Conservation (phyloP, 164 flowering plant species). For the Vitis rotundifolia region DNA sequence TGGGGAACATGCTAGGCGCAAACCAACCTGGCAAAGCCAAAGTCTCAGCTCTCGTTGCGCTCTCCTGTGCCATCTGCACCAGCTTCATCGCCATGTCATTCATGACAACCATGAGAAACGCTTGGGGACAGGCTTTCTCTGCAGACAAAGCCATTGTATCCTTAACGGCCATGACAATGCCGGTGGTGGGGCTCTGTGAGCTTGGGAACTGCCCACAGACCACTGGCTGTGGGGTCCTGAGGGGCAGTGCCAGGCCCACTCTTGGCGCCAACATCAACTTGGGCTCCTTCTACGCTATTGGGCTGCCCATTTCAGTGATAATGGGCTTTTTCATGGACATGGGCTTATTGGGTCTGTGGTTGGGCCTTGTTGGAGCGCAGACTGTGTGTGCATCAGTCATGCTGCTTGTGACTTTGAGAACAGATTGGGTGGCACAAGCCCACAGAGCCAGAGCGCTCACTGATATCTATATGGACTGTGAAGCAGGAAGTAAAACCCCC, state of each 20-base stretch:
- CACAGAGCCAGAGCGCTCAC: slow-evolving; percentile 34
- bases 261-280: slow-evolving; percentile 54
- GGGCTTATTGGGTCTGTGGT: slow-evolving; percentile 47
- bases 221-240: slow-evolving; percentile 58
- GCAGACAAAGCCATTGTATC: slow-evolving; percentile 33
- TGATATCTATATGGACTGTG: slow-evolving; percentile 3
- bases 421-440: slow-evolving; percentile 41
- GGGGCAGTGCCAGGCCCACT: slow-evolving; percentile 66
- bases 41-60: slow-evolving; percentile 30
- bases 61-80: slow-evolving; percentile 33
- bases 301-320: slow-evolving; percentile 52
- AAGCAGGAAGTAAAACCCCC: background rate
- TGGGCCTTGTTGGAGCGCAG: slow-evolving; percentile 47
- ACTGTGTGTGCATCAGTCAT: slow-evolving; percentile 29
- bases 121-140: slow-evolving; percentile 59
- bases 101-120: slow-evolving; percentile 26
- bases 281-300: slow-evolving; percentile 62
- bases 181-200: slow-evolving; percentile 67
- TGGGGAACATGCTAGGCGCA: slow-evolving; percentile 69
- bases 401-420: slow-evolving; percentile 24
- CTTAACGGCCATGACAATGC: slow-evolving; percentile 47
- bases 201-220: slow-evolving; percentile 78
- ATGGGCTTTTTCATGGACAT: slow-evolving; percentile 30
- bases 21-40: slow-evolving; percentile 42
- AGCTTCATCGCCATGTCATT: slow-evolving; percentile 44